These are phyloP conservation scores for Arthrobotrys entomopaga DNA, from an alignment of 2,329 filamentous ascomycete species.

Conservation along the genomic window DNA sequence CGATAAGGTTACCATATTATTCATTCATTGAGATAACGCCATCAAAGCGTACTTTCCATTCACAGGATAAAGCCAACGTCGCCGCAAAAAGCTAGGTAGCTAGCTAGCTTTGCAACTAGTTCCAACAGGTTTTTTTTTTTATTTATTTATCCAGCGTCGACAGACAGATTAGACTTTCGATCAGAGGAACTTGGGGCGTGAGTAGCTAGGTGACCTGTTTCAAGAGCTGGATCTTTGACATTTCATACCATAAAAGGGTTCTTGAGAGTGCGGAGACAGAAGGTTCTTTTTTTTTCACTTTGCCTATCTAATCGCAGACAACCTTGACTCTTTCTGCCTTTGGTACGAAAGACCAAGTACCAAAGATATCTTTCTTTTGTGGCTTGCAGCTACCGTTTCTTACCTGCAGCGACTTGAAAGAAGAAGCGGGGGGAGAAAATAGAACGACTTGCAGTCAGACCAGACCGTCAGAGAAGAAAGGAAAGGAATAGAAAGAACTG, in stretches of 20 bases:
- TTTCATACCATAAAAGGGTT: constrained; percentile 13
- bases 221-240: constrained; percentile 42
- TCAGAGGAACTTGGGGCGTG: constrained; percentile 20
- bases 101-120: constrained; percentile 7
- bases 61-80: constrained; percentile 17
- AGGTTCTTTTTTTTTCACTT: not conserved
- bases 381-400: not conserved
- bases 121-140: constrained; percentile 32
- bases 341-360: too few relatives aligned
- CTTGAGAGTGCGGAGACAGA: constrained; percentile 6
- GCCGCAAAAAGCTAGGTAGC: not conserved
- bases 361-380: not conserved
- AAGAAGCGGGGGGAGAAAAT: constrained; percentile 17
- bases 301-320: not conserved
- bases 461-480: not conserved
- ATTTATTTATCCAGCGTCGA: constrained; percentile 5
- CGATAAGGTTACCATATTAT: constrained; percentile 5
- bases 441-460: constrained; percentile 14
- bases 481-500: constrained; percentile 11
- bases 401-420: not conserved
- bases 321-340: not conserved
- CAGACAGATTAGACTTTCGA: constrained; percentile 1
- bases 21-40: not conserved
- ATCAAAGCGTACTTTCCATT: constrained; percentile 13
- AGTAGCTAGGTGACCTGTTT: constrained; percentile 18